These are phyloP conservation scores for Cubamyces lactineus DNA, from an alignment of 768 basidiomycete species.

Conservation along the genomic window DNA sequence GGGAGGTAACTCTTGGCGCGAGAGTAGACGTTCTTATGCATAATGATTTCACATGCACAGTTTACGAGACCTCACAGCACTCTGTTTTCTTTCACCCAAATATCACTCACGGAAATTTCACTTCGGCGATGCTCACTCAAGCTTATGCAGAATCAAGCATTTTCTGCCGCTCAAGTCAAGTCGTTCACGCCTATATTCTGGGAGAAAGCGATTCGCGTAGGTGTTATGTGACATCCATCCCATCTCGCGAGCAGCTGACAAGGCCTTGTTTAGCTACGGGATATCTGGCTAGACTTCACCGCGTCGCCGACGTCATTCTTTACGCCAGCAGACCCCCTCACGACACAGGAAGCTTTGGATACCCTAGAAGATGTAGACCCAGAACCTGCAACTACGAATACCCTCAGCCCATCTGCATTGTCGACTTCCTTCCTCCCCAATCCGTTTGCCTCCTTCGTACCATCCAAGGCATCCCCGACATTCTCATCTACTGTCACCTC, in stretches of 20 bases:
- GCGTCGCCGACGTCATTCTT: constrained; percentile 11
- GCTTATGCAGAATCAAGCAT: constrained; percentile 49
- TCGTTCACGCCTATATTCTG: constrained; percentile 60
- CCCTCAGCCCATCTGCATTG: constrained; percentile 12
- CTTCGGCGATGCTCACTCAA: not conserved
- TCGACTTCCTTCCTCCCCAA: constrained; percentile 29
- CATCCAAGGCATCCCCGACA: constrained; percentile 25
- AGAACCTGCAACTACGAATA: not conserved
- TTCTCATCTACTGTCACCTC: not conserved
- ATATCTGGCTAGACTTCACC: constrained; percentile 42
- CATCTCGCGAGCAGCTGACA: not conserved
- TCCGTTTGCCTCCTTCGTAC: constrained; percentile 31
- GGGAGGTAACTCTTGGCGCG: too few species aligned
- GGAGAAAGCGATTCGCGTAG: constrained; percentile 56
- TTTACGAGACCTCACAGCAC: too few species aligned
- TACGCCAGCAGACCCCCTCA: constrained; percentile 13
- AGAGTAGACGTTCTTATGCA: too few species aligned
- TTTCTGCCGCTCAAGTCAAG: constrained; percentile 52
- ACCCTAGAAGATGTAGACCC: constrained; percentile 18
- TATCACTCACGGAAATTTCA: too few species aligned
- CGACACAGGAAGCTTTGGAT: constrained; percentile 1
- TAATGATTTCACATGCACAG: too few species aligned
- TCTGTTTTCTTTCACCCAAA: too few species aligned
- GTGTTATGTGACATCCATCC: constrained; percentile 18
- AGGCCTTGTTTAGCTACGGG: constrained; percentile 44